Conservation (phyloP, 2,329 filamentous ascomycete genomes). For the Arthrocladium fulminans region DNA sequence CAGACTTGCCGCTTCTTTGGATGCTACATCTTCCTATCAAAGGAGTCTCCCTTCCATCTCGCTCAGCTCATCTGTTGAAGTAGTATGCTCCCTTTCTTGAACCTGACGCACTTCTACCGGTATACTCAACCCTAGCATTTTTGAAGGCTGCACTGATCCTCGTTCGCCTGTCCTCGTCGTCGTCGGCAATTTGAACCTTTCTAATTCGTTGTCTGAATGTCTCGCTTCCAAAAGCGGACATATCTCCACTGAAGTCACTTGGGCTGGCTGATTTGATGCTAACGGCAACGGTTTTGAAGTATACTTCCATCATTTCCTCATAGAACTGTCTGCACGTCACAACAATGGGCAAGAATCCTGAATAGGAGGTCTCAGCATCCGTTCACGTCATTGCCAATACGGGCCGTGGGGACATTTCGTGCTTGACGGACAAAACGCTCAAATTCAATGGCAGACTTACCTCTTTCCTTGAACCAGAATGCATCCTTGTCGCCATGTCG, state of each 20-base stretch:
- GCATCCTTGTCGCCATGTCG: background rate
- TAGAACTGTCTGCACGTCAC: background rate
- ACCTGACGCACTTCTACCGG: background rate
- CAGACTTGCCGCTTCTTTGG: too few species aligned
- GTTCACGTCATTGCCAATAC: too few species aligned
- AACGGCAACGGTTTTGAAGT: background rate
- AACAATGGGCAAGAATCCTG: background rate
- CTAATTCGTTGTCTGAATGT: background rate
- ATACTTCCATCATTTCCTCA: background rate
- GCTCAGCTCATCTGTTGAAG: background rate
- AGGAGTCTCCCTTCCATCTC: too few species aligned
- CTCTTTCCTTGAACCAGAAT: background rate
- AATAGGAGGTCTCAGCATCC: background rate
- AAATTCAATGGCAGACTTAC: background rate
- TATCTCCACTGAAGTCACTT: background rate
- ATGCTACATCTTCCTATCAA: too few species aligned
- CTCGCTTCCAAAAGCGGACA: background rate
- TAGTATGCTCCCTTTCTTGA: conserved; percentile 1
- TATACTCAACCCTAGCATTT: background rate
- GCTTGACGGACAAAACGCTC: too few species aligned
- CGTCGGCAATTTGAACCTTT: background rate
- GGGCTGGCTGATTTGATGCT: background rate
- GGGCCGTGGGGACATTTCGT: too few species aligned
- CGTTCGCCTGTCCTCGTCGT: background rate
- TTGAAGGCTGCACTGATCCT: background rate